phyloP scores from a whole-genome alignment of 305 asterid species.

The Fraxinus paxiana region DNA sequence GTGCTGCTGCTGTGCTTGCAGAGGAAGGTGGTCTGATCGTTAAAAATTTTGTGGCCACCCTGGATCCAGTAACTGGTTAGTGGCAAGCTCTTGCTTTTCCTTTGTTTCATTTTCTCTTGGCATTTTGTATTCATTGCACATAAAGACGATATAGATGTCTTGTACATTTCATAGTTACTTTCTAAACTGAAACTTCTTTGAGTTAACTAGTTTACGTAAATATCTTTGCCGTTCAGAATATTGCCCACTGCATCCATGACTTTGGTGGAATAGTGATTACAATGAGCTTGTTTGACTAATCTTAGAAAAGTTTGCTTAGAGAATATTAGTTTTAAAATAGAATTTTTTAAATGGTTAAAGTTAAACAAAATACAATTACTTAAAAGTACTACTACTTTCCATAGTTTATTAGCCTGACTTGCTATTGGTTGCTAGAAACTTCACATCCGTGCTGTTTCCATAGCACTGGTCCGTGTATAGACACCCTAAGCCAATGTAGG shows the following conservation, averaged over 20 bases:
- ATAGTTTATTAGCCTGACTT: not conserved
- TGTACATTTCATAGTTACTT: not conserved
- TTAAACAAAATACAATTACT: not conserved
- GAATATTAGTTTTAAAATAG: not conserved
- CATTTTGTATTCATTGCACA: not conserved
- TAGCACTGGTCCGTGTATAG: not conserved
- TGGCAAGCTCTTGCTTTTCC: not conserved
- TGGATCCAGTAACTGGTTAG: constrained; percentile 89
- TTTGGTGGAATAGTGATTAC: not conserved
- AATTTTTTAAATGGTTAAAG: not conserved
- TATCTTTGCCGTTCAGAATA: not conserved
- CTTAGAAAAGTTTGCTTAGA: not conserved
- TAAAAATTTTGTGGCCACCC: constrained; percentile 70
- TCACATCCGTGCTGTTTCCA: not conserved
- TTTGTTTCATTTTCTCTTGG: not conserved
- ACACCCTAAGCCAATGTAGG: not conserved
- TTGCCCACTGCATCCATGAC: not conserved
- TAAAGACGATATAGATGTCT: not conserved
- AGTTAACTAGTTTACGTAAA: not conserved
- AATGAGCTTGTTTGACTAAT: not conserved
- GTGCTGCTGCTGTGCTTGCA: constrained; percentile 85
- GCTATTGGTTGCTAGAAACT: not conserved
- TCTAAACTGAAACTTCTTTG: not conserved
- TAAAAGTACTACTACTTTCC: not conserved
- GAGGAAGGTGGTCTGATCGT: constrained; percentile 81